Base-by-base conservation (phyloP, 2,329 filamentous ascomycete species). In the Beauveria medogensis region DNA sequence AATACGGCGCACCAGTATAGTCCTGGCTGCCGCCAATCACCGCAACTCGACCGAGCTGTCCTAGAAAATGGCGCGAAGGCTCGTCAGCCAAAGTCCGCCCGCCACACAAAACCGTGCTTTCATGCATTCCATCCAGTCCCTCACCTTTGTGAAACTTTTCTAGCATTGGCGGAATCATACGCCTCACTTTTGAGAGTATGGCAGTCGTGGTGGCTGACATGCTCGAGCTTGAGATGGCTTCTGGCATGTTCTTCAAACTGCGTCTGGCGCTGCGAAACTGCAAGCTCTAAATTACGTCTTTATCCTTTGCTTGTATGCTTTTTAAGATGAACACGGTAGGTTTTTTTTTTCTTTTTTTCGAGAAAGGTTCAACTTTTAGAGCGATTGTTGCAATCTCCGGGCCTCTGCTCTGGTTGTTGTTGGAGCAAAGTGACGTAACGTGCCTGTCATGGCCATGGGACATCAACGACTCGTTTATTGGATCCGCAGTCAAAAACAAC, bases 1-100 rank as follows among this genome's bases (percentile, higher is more conserved):
- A 99, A 77, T 96, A 99, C 14, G 94, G 94, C 62, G 94, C 94
- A 43, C 94, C 94, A 1, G 94, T 97, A 73, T 97, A 99, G 75
- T 97, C 93, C 72, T 93, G 87, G 70, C 91, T 96, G 46, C 94
- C 94, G 56, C 94, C 94, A 66, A 99, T 94, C 62, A 99, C 94
- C 57, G 87, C 94, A 58, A 99, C 86, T 60, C 94, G 85, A 5
- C 94, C 94, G 66, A 96, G 82, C 75, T 97, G 93, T 63, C 94
- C 93, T 96, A 67, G 5, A 37, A n/a, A 37, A 55, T 46, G 41
- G 7, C 26, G 28, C 44, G 20, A 1, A 28, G 30, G 4, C 26
- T 8, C 53, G 5, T 63, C 54, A 52, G 57, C 22, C 22, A 47
- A 24, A 34, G 30, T 7, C 24, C 12, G 34, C 28, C 24, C 28